These are phyloP conservation scores for Quillaja saponaria DNA, from an alignment of 306 rosid species.

Conservation along the genomic window DNA sequence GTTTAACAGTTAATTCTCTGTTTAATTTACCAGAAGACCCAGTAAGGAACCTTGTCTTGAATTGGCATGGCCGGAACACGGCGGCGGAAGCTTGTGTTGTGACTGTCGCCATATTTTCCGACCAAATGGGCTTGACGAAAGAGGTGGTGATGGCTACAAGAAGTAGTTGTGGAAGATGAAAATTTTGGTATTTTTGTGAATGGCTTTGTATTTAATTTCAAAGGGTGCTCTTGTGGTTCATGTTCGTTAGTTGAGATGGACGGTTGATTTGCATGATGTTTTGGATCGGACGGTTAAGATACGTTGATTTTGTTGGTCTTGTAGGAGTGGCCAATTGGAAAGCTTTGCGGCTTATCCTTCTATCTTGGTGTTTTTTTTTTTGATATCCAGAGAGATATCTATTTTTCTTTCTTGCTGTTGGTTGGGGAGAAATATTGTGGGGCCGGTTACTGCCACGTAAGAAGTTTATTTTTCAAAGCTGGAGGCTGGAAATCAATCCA, in stretches of 20 bases:
- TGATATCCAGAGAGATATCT: slow-evolving; percentile 68
- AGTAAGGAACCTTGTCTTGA: slow-evolving; percentile 63
- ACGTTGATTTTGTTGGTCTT: slow-evolving; percentile 18
- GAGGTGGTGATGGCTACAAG: too few relatives aligned
- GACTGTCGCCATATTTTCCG: slow-evolving; percentile 76
- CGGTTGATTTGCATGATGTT: slow-evolving; percentile 54
- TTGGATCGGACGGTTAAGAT: slow-evolving; percentile 46
- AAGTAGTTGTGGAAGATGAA: slow-evolving; percentile 18
- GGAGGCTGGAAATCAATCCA: too few relatives aligned
- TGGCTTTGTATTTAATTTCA: slow-evolving; percentile 46
- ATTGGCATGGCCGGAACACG: slow-evolving; percentile 68
- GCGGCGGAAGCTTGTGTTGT: slow-evolving; percentile 91
- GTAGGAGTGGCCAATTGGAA: slow-evolving; percentile 46
- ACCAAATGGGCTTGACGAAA: too few relatives aligned
- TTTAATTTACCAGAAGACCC: slow-evolving; percentile 71
- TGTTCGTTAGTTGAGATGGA: slow-evolving; percentile 22
- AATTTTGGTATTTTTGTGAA: slow-evolving; percentile 30
- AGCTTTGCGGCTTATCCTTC: slow-evolving; percentile 65
- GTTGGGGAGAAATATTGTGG: slow-evolving; percentile 54
- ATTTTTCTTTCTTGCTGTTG: slow-evolving; percentile 51
- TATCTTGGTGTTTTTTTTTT: slow-evolving; percentile 60
- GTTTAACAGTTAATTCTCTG: slow-evolving; percentile 56
- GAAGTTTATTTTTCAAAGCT: slow-evolving; percentile 13
- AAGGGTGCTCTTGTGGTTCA: slow-evolving; percentile 57
- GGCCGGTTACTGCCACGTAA: slow-evolving; percentile 28